phyloP scores from a whole-genome alignment of 495 filamentous ascomycete species.

The Lasiosphaeria hispida region DNA sequence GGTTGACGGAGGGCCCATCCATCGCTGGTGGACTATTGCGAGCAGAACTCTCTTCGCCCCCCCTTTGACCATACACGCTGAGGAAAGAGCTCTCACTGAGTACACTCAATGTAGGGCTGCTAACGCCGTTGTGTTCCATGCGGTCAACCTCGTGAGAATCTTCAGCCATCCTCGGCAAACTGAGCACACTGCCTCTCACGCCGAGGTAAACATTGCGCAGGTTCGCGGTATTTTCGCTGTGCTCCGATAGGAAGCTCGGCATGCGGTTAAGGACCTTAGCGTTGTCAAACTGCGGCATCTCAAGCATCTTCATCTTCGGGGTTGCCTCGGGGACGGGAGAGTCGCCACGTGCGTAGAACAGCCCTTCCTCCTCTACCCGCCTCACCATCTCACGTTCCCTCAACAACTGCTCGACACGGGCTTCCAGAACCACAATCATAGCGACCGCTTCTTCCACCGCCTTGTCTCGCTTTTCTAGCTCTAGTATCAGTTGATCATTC shows the following conservation, averaged over 20 bases:
- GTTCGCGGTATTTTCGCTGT: conserved; percentile 60
- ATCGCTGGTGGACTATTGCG: conserved; percentile 22
- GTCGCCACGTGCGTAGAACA: conserved; percentile 24
- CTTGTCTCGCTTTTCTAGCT: conserved; percentile 73
- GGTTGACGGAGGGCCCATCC: conserved; percentile 28
- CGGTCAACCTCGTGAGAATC: conserved; percentile 34
- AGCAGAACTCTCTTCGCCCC: conserved; percentile 22
- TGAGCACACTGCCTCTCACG: conserved; percentile 43
- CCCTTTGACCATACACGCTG: conserved; percentile 58
- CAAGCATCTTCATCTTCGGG: conserved; percentile 22
- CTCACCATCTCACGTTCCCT: conserved; percentile 43
- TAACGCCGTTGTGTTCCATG: conserved; percentile 33
- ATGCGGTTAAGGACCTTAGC: conserved; percentile 45
- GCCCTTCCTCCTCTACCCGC: conserved; percentile 33
- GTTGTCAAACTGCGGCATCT: conserved; percentile 18
- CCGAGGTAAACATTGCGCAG: conserved; percentile 63
- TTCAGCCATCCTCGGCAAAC: conserved; percentile 37
- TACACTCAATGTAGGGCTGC: conserved; percentile 68
- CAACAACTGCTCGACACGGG: conserved; percentile 57
- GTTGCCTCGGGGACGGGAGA: conserved; percentile 16
- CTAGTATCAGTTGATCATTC: conserved; percentile 66
- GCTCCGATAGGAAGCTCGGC: conserved; percentile 66
- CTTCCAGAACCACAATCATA: conserved; percentile 74
- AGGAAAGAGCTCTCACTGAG: conserved; percentile 79
- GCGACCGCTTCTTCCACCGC: conserved; percentile 79